Base-by-base conservation (phyloP, 306 rosid genomes). In the Casuarina glauca region DNA sequence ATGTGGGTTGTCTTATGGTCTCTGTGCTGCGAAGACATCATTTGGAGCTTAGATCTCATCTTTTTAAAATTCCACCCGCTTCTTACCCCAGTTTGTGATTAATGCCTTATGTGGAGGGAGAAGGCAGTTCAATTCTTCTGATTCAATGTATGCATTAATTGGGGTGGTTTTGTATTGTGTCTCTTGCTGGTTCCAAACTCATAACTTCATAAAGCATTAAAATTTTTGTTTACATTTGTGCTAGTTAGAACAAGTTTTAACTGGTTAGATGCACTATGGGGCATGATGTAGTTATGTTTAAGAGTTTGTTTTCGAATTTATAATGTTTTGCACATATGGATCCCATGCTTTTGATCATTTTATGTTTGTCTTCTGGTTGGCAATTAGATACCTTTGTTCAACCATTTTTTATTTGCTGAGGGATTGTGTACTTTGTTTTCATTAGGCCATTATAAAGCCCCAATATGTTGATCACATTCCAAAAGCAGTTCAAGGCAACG, bases 381-480 rank as follows among this genome's bases (percentile, higher is more conserved):
- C 44, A 4, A 43, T 72, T 9, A 49, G 42, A 32, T 43, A 19
- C 51, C 41, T 45, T 32, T 15, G 8, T 50, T 3, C 39, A 72
- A 42, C 20, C 3, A 32, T 77, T 45, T 69, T 58, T 32, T 49
- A 54, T 46, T 43, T 51, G 46, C 77, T 62, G 62, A 16, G 50
- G 64, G 39, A 26, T 15, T 76, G 72, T 66, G 12, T 61, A 20
- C 69, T 64, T 48, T 41, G 70, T 70, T 55, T 71, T 78, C 69
- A 38, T 50, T 74, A 91, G 99, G 98, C 98, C 46, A 91, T 96
- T 83, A 90, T 93, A 85, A 96, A 96, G 93, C 99, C 98, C 72
- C 99, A 96, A 76, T 93, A 93, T 82, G 99, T 96, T 70, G 99
- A 96, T 79, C 94, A 96, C 84, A 93, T 93, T 82, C 98, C 99